Percentiles rank a stretch among this genome's conserved stretches.
Conservation (phyloP, 1,284 basidiomycete genomes). For the Sanghuangporus sanghuang region DNA sequence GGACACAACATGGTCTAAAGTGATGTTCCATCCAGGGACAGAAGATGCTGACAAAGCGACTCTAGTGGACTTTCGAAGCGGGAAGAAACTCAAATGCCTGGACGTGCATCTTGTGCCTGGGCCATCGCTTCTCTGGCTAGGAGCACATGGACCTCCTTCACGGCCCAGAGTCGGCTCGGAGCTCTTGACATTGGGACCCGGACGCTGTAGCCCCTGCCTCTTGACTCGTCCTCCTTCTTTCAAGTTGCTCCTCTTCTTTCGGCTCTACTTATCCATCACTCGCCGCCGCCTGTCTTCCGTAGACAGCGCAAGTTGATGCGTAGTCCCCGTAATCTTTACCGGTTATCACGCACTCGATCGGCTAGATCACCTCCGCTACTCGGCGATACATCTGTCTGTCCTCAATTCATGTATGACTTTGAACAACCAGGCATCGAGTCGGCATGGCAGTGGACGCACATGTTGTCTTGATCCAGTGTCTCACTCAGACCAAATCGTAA, state of each 20-base stretch:
- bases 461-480: not conserved
- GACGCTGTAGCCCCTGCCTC: not conserved
- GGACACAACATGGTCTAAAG: not conserved
- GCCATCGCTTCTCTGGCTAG: not conserved
- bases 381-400: not conserved
- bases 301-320: slow-evolving; percentile 1
- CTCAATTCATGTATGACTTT: not conserved
- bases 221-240: not conserved
- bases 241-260: not conserved
- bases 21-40: not conserved
- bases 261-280: not conserved
- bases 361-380: not conserved
- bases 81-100: not conserved
- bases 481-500: not conserved
- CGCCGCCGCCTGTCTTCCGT: slow-evolving; percentile 1
- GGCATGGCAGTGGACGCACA: not conserved
- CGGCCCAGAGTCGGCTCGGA: not conserved
- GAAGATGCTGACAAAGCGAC: not conserved
- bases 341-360: not conserved
- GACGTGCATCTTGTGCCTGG: slow-evolving; percentile 3
- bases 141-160: slow-evolving; percentile 1
- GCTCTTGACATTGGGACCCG: not conserved
- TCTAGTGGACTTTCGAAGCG: not conserved
- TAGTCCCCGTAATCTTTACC: not conserved
- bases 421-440: not conserved